Evolutionary conservation across 179 eudicot genomes (phyloP), one percentile per base, ranked within the genome.

Genomic region (Amaranthus tricolor): DNA sequence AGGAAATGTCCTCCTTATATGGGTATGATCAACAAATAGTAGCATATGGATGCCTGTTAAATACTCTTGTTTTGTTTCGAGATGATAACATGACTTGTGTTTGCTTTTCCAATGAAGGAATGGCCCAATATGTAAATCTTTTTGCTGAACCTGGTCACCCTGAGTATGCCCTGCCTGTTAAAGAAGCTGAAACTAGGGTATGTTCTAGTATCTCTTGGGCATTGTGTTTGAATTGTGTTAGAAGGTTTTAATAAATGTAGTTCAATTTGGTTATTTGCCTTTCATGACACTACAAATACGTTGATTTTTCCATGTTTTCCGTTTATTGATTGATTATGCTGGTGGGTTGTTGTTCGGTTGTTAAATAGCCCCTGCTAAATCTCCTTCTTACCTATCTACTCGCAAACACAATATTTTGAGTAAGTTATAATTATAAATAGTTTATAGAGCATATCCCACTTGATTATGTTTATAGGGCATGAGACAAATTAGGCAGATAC

Each of bases 111-210:
- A 15, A 47, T 78, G 54, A 51, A 91, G 97, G 99, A 31, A 93
- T 96, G 90, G 97, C 91, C 5, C 98, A 91, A 70, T 93, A 84
- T 83, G 97, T 89, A 71, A 81, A 70, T 65, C 81, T 84, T 47
- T 96, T 96, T 85, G 97, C 94, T 60, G 88, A 91, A 81, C 91
- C 92, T 47, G 90, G 86, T 55, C 94, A 96, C 75, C 89, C 96
- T 73, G 94, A 93, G 82, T 96, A 96, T 77, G 90, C 96, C 70
- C 92, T 90, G 20, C 99, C 99, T n/a, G 84, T 91, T 40, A 84
- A 76, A 62, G 86, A 93, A 86, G 90, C 77, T 56, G 98, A 93
- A 86, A 86, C 91, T 72, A 91, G 91, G 48, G 99, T 96, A 88
- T 83, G 85, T 76, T 45, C 50, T 50, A 31, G 58, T 20, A 60